Evolutionary conservation across 106 monocot species (phyloP).

Genomic region (Dioscorea dumetorum): DNA sequence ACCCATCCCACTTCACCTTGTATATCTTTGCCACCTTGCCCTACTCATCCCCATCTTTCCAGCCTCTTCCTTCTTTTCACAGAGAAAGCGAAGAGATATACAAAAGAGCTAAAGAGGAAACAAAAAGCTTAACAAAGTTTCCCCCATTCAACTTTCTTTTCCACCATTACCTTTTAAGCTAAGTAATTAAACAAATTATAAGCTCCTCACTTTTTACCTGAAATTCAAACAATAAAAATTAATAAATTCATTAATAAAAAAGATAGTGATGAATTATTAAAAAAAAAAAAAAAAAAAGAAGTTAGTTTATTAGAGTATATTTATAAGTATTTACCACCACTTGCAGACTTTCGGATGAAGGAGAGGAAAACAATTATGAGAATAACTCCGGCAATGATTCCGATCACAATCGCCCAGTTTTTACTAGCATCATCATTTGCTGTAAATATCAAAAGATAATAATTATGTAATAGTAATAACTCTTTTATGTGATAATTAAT

Average conservation of each 20-base stretch:
- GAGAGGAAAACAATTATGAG: conserved; percentile 6
- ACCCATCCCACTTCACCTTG: not conserved
- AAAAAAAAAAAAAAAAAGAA: too few relatives aligned
- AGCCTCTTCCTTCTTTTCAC: not conserved
- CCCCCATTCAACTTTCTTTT: not conserved
- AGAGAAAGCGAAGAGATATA: not conserved
- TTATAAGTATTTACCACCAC: not conserved
- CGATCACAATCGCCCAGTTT: conserved; percentile 3
- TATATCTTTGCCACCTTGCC: not conserved
- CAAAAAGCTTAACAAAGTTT: not conserved
- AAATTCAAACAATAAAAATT: too few relatives aligned
- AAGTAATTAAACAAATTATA: too few relatives aligned
- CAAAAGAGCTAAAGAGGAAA: not conserved
- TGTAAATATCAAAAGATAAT: not conserved
- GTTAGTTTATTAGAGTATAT: too few relatives aligned
- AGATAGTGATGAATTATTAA: too few relatives aligned
- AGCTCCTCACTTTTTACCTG: too few relatives aligned
- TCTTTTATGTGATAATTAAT: too few relatives aligned
- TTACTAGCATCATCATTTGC: conserved; percentile 1
- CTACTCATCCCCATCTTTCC: not conserved
- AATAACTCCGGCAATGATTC: conserved; percentile 2
- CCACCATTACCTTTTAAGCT: too few relatives aligned
- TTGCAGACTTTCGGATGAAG: not conserved
- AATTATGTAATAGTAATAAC: too few relatives aligned
- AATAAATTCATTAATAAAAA: too few relatives aligned